Evolutionary conservation across 176 grass and related monocot species (phyloP).

Genomic region (Oryza officinalis): DNA sequence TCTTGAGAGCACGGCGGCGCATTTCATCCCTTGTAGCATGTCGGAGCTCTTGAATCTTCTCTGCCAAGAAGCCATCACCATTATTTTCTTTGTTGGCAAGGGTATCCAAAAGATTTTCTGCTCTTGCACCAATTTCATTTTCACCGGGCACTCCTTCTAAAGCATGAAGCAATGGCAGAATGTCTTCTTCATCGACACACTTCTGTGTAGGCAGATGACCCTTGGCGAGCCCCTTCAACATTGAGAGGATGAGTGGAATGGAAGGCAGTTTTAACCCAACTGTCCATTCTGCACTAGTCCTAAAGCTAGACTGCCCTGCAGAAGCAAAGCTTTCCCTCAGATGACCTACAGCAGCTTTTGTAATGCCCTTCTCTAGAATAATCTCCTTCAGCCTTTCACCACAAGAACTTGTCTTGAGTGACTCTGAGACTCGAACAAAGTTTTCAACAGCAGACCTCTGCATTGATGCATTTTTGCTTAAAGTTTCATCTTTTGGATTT

Average conservation of each 20-base stretch:
- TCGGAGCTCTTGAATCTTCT: slow-evolving; percentile 80
- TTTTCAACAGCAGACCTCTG: slow-evolving; percentile 88
- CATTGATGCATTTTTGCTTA: slow-evolving; percentile 57
- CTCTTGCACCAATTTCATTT: slow-evolving; percentile 94
- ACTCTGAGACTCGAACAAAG: slow-evolving; percentile 97
- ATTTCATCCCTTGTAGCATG: slow-evolving; percentile 91
- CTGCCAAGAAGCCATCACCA: slow-evolving; percentile 81
- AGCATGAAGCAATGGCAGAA: slow-evolving; percentile 88
- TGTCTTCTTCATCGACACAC: slow-evolving; percentile 84
- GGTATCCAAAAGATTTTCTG: slow-evolving; percentile 95
- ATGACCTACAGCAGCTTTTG: slow-evolving; percentile 63
- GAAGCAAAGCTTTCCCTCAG: slow-evolving; percentile 80
- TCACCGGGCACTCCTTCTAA: slow-evolving; percentile 91
- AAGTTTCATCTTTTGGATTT: slow-evolving; percentile 72
- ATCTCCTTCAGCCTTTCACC: slow-evolving; percentile 95
- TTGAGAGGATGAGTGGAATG: slow-evolving; percentile 82
- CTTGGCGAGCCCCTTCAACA: slow-evolving; percentile 90
- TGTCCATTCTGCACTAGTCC: slow-evolving; percentile 79
- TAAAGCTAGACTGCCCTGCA: slow-evolving; percentile 57
- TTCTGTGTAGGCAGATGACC: slow-evolving; percentile 91
- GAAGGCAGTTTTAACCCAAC: slow-evolving; percentile 78
- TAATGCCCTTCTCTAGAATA: slow-evolving; percentile 90
- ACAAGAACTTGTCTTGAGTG: slow-evolving; percentile 92
- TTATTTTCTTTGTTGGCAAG: slow-evolving; percentile 95
- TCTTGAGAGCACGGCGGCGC: slow-evolving; percentile 83